phyloP scores from a whole-genome alignment of 176 grass and related monocot species.

The Aechmea fasciata region DNA sequence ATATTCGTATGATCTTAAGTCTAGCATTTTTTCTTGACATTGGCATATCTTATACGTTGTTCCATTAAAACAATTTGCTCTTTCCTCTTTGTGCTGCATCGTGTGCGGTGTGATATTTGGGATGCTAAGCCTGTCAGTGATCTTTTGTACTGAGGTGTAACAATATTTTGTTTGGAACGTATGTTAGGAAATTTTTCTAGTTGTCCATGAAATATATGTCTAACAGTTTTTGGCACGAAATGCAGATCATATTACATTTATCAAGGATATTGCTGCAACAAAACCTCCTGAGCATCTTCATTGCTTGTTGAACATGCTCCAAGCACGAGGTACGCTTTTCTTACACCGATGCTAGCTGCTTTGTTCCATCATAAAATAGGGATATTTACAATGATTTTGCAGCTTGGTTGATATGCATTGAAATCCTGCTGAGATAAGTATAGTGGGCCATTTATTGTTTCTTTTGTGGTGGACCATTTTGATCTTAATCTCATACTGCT shows the following conservation, averaged over 20 bases:
- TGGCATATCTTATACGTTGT: background rate
- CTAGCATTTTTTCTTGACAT: no score
- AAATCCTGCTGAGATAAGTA: background rate
- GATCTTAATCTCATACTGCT: slow-evolving; percentile 1
- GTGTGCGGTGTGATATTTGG: background rate
- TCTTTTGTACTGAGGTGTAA: slow-evolving; percentile 1
- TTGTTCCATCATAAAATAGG: background rate
- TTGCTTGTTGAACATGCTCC: slow-evolving; percentile 70
- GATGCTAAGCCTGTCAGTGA: background rate
- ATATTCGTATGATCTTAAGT: no score
- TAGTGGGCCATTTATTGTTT: no score
- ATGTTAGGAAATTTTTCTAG: background rate
- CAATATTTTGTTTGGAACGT: background rate
- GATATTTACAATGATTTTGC: background rate
- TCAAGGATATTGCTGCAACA: slow-evolving; percentile 62
- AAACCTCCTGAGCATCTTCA: slow-evolving; percentile 68
- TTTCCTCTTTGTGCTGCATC: background rate
- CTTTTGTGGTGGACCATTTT: background rate
- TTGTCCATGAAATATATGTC: background rate
- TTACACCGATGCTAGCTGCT: background rate
- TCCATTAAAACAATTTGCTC: background rate
- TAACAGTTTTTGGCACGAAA: slow-evolving; percentile 5
- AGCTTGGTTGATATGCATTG: background rate
- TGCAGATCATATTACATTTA: slow-evolving; percentile 63
- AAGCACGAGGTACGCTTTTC: slow-evolving; percentile 48